Evolutionary conservation across 2,329 filamentous ascomycete genomes (phyloP).

Genomic region (Tympanopsis confertula): DNA sequence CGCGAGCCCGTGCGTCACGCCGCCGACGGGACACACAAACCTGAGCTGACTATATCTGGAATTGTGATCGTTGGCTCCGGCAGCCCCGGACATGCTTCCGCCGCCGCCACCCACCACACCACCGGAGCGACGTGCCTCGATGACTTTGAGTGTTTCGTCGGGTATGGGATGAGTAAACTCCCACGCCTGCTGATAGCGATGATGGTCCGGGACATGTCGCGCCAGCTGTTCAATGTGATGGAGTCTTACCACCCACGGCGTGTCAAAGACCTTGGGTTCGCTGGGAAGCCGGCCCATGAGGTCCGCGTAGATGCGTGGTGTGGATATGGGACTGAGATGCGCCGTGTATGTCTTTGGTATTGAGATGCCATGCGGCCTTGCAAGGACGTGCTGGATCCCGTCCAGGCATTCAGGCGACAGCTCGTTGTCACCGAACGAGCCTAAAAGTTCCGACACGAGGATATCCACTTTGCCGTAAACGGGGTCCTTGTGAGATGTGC

Average conservation of each 20-base stretch:
- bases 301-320: constrained; percentile 75
- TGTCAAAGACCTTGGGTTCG: constrained; percentile 70
- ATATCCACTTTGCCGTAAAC: constrained; percentile 70
- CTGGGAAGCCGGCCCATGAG: constrained; percentile 48
- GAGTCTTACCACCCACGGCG: constrained; percentile 87
- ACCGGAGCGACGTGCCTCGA: constrained; percentile 47
- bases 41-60: constrained; percentile 62
- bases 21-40: constrained; percentile 68
- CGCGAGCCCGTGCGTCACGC: constrained; percentile 79
- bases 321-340: constrained; percentile 81
- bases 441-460: constrained; percentile 82
- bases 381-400: constrained; percentile 83
- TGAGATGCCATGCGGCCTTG: constrained; percentile 69
- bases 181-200: constrained; percentile 67
- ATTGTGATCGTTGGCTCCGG: constrained; percentile 85
- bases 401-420: constrained; percentile 93
- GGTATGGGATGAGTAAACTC: constrained; percentile 70
- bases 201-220: constrained; percentile 42
- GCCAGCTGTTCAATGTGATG: constrained; percentile 82
- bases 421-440: constrained; percentile 94
- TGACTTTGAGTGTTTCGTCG: constrained; percentile 37
- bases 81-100: constrained; percentile 62
- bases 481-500: constrained; percentile 25
- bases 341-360: constrained; percentile 91
- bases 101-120: constrained; percentile 55